Evolutionary conservation across 306 rosid species (phyloP), one percentile per base, ranked within the genome.

Genomic region (Prosopis cineraria): DNA sequence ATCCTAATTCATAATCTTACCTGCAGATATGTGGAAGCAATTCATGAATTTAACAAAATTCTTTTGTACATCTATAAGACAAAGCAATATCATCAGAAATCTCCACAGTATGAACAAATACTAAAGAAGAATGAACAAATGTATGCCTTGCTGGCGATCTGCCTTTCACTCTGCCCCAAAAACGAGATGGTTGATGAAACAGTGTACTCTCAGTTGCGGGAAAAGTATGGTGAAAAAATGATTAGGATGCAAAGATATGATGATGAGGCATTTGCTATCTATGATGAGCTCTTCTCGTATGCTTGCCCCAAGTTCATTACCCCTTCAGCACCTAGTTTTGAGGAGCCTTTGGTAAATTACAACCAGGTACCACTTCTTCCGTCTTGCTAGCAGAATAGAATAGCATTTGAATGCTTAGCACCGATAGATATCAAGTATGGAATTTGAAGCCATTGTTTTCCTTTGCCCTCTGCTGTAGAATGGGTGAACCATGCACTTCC

Each of bases 271-370:
- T 95, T 93, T 87, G 88, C 98, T 13, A 85, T 95, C 67, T 91
- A 95, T 84, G 99, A 95, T 48, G 99, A 95, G 84, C 98, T 93
- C 82, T 95, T 95, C 89, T 95, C 99, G 1, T 95, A 95, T 77
- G 99, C 99, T 62, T 95, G 99, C 41, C 99, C 99, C 7, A 95
- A 95, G 85, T 95, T 95, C 84, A 95, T 95, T 60, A 95, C 98
- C 53, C 98, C 99, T 11, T 93, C 99, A n/a, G 90, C 96, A 20
- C 97, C 99, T 84, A 91, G 88, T 77, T 93, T 95, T 53, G 99
- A 92, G 84, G 99, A 95, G 84, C 97, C 98, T 67, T 87, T 90
- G 43, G 94, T 88, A 79, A 95, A 95, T 81, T 95, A 95, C 82
- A 95, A 95, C 84, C 99, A 94, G 95, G 97, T 94, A 83, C 64